Conservation (phyloP, 345 rosid species). For the Psidium guajava region DNA sequence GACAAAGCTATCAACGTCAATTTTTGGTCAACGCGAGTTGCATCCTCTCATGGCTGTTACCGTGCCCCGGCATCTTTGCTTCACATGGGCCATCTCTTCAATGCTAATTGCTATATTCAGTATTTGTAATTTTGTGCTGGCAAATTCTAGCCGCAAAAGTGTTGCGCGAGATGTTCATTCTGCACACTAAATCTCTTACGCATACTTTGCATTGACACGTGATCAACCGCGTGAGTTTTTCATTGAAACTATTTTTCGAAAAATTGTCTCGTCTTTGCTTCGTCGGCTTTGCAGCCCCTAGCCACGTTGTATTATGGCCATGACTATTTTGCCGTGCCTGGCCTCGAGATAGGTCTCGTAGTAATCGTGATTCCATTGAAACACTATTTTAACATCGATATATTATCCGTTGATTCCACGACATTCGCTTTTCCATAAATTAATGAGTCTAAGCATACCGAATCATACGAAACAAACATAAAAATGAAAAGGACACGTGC, state of each 20-base stretch:
- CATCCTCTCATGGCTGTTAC: too few species aligned
- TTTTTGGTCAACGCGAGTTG: too few species aligned
- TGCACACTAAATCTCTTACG: background rate
- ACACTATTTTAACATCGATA: too few species aligned
- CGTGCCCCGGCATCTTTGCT: too few species aligned
- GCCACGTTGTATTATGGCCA: background rate
- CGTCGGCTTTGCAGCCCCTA: rapidly evolving
- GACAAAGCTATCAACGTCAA: too few species aligned
- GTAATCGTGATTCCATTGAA: too few species aligned
- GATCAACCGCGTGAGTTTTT: background rate
- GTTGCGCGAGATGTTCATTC: background rate
- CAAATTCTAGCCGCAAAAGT: background rate
- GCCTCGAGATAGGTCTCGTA: too few species aligned
- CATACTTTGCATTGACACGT: background rate
- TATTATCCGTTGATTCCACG: too few species aligned
- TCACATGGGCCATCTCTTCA: background rate
- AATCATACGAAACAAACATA: too few species aligned
- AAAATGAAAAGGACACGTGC: too few species aligned
- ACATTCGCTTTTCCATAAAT: too few species aligned
- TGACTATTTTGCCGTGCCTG: background rate
- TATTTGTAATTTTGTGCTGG: background rate
- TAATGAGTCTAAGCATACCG: too few species aligned
- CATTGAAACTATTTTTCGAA: background rate
- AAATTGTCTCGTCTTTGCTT: background rate
- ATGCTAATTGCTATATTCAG: background rate